Evolutionary conservation across 257 asterid genomes (phyloP).

Genomic region (Solanum infundibuliforme): DNA sequence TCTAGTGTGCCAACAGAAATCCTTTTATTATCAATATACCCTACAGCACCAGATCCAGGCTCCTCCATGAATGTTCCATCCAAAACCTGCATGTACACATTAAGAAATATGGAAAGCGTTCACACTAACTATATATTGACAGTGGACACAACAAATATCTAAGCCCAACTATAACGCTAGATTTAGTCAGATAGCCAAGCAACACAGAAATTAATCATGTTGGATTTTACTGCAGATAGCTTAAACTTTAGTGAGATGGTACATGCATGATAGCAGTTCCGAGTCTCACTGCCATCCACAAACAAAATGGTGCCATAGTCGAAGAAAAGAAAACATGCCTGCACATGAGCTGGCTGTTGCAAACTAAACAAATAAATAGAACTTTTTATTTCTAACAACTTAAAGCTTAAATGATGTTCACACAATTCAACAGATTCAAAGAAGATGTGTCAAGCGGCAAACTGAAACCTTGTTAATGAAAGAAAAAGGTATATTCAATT

Average conservation of each 20-base stretch:
- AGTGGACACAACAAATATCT: background rate
- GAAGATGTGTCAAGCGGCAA: background rate
- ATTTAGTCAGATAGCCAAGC: background rate
- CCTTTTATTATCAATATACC: conserved; percentile 49
- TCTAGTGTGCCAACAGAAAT: conserved; percentile 90
- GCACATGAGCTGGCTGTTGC: background rate
- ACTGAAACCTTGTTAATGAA: background rate
- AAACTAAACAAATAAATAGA: background rate
- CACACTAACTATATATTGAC: background rate
- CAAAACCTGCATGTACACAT: conserved; percentile 36
- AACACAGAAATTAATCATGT: background rate
- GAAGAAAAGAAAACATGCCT: background rate
- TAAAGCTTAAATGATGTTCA: background rate
- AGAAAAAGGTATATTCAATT: background rate
- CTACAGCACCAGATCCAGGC: conserved; percentile 99
- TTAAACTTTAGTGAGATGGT: background rate
- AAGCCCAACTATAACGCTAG: background rate
- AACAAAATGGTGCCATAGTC: background rate
- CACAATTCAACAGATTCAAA: background rate
- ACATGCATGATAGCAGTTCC: background rate
- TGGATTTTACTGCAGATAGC: background rate
- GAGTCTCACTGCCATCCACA: background rate
- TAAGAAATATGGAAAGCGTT: background rate
- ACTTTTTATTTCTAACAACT: background rate
- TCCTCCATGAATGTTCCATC: conserved; percentile 92